Evolutionary conservation across 1,284 basidiomycete species (phyloP), one percentile per base, ranked within the genome.

Genomic region (Tremellales sp.): DNA sequence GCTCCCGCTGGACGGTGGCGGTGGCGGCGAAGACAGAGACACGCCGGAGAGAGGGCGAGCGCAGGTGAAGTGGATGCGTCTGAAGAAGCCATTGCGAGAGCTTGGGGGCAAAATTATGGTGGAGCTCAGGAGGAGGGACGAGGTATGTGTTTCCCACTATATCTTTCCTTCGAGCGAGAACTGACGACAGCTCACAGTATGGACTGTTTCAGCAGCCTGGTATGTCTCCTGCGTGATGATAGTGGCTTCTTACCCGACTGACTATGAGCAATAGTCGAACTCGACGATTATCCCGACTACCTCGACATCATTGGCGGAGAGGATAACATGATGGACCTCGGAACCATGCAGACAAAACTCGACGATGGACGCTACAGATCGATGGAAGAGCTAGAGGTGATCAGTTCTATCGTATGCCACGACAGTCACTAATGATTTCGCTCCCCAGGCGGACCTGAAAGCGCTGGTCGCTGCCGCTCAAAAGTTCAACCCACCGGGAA

Each of bases 311-410:
- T 73, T n/a, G 71, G 71, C 12, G 71, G 71, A 6, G 56, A 60
- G 25, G 70, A 68, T 40, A 69, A 69, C 29, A 68, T 68, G 60
- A 73, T 73, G 71, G 71, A 73, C 40, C 55, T 72, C 32, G 60
- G 57, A 3, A 73, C 71, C 10, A 73, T 73, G 69, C 68, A 71
- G 54, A 46, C 32, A n/a, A 73, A 72, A 50, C 41, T 68, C 4
- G 65, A 71, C 41, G 53, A 56, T n/a, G 61, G 60, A 4, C 58
- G 60, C 31, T 73, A 73, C 39, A 40, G 38, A 18, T 50, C 35
- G 16, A 52, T 73, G 36, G 65, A 65, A 24, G 54, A 68, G n/a
- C 47, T 73, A 13, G 67, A 72, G 58, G 66, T 67, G 38, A 50
- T 63, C 54, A 6, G 4, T 7, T 13, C 19, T 2, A 5, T 33